Evolutionary conservation across 768 basidiomycete species (phyloP), one percentile per base, ranked within the genome.

Genomic region (Lactarius hatsudake): DNA sequence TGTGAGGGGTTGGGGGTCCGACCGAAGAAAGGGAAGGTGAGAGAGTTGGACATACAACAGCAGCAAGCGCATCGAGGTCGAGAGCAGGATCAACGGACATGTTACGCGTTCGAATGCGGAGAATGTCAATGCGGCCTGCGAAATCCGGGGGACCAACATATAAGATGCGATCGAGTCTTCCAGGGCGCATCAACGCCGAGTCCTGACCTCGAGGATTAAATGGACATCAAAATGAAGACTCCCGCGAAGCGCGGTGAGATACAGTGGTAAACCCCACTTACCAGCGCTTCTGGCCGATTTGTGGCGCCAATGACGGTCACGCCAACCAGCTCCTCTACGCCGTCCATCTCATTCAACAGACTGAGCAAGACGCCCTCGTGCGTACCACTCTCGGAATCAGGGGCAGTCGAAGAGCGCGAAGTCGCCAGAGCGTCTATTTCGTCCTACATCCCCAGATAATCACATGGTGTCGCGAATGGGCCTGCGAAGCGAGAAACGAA

Each of bases 251-350:
- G 3, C 1, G 55, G 23, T 42, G 34, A 65, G 43, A 91, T 90
- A 53, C 97, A 87, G 42, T 17, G 34, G 20, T 45, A n/a, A 45
- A 48, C 10, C 23, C 8, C 13, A 61, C 65, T 51, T 45, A 71
- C 71, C 4, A 71, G 61, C n/a, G 87, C 86, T 68, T 97, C 95
- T 9, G 97, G 97, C 64, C 96, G 79, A 75, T 99, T 98, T 15
- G 97, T 99, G 0, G 97, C 97, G 1, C 94, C 97, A 12, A 99
- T 86, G 40, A 98, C 86, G 0, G 93, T 96, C n/a, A 99, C 97
- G 0, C 96, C 95, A 20, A 90, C 81, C 23, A 98, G 81, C 77
- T 96, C 94, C 77, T 98, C 93, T 0, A 98, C 91, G 23, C 97
- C 97, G 74, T 98, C 97, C 94, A 98, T 98, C 75, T 99, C 97